These are phyloP conservation scores for Phytopythium litorale DNA, from an alignment of 352 stramenopile species.

Conservation along the genomic window DNA sequence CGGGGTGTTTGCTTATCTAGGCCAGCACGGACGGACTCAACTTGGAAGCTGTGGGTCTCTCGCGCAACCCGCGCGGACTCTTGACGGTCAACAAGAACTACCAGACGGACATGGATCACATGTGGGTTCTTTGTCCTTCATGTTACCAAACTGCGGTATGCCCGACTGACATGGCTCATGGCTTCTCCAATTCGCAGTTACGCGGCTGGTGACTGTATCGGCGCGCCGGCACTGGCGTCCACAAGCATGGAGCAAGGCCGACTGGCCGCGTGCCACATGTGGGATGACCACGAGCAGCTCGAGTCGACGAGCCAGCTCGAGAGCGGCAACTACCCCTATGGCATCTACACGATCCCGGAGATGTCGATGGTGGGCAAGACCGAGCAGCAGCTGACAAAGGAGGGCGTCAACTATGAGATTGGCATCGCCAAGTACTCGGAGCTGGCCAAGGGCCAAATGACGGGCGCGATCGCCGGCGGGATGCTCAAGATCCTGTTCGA, in stretches of 20 bases:
- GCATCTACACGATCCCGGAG: slow-evolving; percentile 91
- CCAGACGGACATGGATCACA: slow-evolving; percentile 79
- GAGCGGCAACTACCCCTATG: slow-evolving; percentile 85
- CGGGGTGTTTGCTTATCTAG: slow-evolving; percentile 10
- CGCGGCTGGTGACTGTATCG: slow-evolving; percentile 87
- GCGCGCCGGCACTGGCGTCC: slow-evolving; percentile 79
- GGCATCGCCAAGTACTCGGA: slow-evolving; percentile 86
- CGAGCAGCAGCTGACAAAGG: slow-evolving; percentile 80
- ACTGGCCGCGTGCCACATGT: slow-evolving; percentile 85
- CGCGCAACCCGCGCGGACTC: slow-evolving; percentile 72
- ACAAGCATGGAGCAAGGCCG: slow-evolving; percentile 90
- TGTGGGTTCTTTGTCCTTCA: slow-evolving; percentile 29
- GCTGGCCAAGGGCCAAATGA: slow-evolving; percentile 89
- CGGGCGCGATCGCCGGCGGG: slow-evolving; percentile 66
- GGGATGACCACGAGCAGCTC: slow-evolving; percentile 46
- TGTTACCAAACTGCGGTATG: not conserved
- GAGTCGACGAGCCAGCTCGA: slow-evolving; percentile 63
- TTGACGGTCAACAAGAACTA: slow-evolving; percentile 87
- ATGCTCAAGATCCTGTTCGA: slow-evolving; percentile 90
- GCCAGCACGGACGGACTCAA: slow-evolving; percentile 79
- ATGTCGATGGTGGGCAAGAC: slow-evolving; percentile 91
- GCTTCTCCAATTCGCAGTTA: slow-evolving; percentile 38
- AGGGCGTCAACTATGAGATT: slow-evolving; percentile 84
- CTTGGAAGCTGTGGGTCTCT: slow-evolving; percentile 74
- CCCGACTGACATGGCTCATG: not conserved